These are phyloP conservation scores for Bipolaris sorokiniana DNA, from an alignment of 2,329 filamentous ascomycete genomes.

Conservation along the genomic window DNA sequence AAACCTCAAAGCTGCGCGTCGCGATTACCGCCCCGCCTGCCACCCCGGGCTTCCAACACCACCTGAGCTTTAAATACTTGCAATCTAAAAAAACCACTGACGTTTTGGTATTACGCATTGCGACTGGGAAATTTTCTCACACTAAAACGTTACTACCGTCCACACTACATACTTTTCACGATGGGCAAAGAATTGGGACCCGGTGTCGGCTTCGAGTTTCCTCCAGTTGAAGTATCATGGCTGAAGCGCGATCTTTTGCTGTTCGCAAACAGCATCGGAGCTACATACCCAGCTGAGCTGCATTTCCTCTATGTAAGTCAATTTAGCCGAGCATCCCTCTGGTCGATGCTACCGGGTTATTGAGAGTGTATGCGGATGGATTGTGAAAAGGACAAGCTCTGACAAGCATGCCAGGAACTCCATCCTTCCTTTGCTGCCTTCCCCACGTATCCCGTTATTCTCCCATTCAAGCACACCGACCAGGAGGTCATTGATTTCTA, in stretches of 20 bases:
- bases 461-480: constrained; percentile 79
- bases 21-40: constrained; percentile 37
- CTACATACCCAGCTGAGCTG: constrained; percentile 77
- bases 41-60: constrained; percentile 18
- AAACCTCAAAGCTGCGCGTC: constrained; percentile 34
- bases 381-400: not conserved
- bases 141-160: not conserved
- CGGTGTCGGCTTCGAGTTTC: constrained; percentile 79
- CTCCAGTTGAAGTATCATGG: constrained; percentile 78
- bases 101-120: not conserved
- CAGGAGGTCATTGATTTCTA: constrained; percentile 88
- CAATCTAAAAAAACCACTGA: not conserved
- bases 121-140: not conserved
- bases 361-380: not conserved
- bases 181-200: constrained; percentile 51
- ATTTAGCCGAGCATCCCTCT: too few relatives aligned
- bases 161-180: constrained; percentile 2
- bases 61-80: constrained; percentile 6
- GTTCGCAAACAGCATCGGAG: constrained; percentile 89
- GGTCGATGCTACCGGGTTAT: not conserved
- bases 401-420: constrained; percentile 68
- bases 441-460: constrained; percentile 83
- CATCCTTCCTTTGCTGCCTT: constrained; percentile 87
- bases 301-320: constrained; percentile 83
- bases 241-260: constrained; percentile 85